Evolutionary conservation across 73 alveolate genomes (phyloP).

Genomic region (Urostyla sp.): DNA sequence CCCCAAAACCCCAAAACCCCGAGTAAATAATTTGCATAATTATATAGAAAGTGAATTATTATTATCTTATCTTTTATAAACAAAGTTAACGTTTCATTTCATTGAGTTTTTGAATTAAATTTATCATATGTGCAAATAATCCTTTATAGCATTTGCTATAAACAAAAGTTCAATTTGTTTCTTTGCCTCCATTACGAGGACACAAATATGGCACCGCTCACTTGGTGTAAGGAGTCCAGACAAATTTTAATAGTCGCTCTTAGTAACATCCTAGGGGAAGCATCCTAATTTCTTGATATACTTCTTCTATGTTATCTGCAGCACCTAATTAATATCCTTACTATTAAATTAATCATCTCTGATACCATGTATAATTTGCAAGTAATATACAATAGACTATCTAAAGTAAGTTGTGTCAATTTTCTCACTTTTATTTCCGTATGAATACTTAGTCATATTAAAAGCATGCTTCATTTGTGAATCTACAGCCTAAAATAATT

Average conservation of each 20-base stretch:
- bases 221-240: constrained; percentile 27
- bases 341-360: constrained; percentile 33
- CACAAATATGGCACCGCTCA: constrained; percentile 60
- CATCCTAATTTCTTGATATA: constrained; percentile 38
- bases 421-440: constrained; percentile 27
- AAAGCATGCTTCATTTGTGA: constrained; percentile 55
- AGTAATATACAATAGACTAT: constrained; percentile 24
- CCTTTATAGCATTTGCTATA: constrained; percentile 46
- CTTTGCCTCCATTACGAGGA: constrained; percentile 60
- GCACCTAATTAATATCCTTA: constrained; percentile 11
- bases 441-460: constrained; percentile 57
- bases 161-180: constrained; percentile 43
- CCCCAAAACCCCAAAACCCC: too few species aligned
- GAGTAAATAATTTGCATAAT: too few species aligned
- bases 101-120: too few species aligned
- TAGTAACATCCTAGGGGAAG: constrained; percentile 21
- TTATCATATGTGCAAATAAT: constrained; percentile 9
- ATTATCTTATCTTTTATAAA: too few species aligned
- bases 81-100: too few species aligned
- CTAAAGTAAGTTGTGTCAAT: constrained; percentile 46
- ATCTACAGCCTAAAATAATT: constrained; percentile 24
- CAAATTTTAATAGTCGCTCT: constrained; percentile 11
- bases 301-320: constrained; percentile 3
- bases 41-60: too few species aligned
- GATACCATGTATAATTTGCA: constrained; percentile 40